Conservation (phyloP, 331 rosid species). For the Pyracantha coccinea region DNA sequence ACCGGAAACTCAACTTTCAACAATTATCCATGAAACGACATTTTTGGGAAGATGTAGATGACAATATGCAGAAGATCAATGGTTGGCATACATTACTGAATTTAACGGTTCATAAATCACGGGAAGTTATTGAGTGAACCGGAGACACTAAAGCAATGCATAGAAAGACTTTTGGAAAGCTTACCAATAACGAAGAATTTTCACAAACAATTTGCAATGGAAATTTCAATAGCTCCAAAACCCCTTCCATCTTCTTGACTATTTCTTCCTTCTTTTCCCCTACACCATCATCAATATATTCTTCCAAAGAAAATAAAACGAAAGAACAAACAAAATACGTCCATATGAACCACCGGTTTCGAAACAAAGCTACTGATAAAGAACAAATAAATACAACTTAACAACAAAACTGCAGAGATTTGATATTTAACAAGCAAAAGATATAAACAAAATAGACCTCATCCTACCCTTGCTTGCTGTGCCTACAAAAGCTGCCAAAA, state of each 20-base stretch:
- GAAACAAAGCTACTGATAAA: background rate
- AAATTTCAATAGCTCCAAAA: background rate
- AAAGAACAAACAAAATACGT: constrained; percentile 7
- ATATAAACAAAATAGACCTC: constrained; percentile 10
- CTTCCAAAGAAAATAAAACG: constrained; percentile 4
- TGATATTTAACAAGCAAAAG: constrained; percentile 18
- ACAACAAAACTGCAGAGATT: background rate
- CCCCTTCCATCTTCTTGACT: background rate
- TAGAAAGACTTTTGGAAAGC: background rate
- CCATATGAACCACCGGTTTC: constrained; percentile 5
- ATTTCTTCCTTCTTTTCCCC: constrained; percentile 14
- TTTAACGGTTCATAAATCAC: background rate
- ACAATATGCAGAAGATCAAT: too few species aligned
- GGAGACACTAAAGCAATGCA: background rate
- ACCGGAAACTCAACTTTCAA: background rate
- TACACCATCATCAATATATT: constrained; percentile 10
- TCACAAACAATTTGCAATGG: background rate
- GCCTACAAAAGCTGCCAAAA: constrained; percentile 29
- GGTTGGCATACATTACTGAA: background rate
- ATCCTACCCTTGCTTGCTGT: constrained; percentile 25
- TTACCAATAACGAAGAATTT: background rate
- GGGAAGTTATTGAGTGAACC: background rate
- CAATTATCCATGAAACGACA: background rate
- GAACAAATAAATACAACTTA: background rate
- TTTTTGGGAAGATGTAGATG: background rate